Evolutionary conservation across 441 rosid genomes (phyloP).

Genomic region (Breynia disticha): DNA sequence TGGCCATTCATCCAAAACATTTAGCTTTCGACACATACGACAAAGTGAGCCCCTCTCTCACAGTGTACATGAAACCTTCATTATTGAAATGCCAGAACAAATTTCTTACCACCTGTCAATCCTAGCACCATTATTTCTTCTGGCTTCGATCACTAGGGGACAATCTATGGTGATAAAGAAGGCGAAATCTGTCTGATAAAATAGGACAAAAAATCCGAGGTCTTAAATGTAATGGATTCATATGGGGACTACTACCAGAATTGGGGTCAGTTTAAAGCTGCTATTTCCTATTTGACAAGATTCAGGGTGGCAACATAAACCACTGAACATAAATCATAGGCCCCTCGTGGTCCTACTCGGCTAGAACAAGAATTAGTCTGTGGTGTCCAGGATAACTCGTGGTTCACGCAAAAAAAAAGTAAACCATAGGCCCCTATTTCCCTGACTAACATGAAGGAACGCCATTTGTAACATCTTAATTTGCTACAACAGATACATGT

Average conservation of each 20-base stretch:
- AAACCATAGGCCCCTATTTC: conserved; percentile 28
- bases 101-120: conserved; percentile 45
- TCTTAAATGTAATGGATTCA: conserved; percentile 16
- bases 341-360: too few relatives aligned
- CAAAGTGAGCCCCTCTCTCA: conserved; percentile 15
- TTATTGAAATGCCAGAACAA: conserved; percentile 32
- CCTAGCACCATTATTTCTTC: conserved; percentile 35
- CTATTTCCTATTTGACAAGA: not conserved
- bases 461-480: too few relatives aligned
- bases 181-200: conserved; percentile 19
- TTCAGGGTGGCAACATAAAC: conserved; percentile 26
- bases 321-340: too few relatives aligned
- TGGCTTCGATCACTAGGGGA: conserved; percentile 40
- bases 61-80: conserved; percentile 22
- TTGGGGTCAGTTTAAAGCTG: conserved; percentile 14
- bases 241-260: conserved; percentile 10
- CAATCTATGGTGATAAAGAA: conserved; percentile 44
- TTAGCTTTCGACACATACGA: conserved; percentile 14
- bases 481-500: too few relatives aligned
- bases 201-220: conserved; percentile 21
- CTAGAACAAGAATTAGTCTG: too few relatives aligned
- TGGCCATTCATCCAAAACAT: conserved; percentile 12
- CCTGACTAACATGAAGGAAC: too few relatives aligned
- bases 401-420: too few relatives aligned
- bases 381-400: too few relatives aligned